Base-by-base conservation (phyloP, 371 early-diverging fungal species). In the Umbelopsis sp. region DNA sequence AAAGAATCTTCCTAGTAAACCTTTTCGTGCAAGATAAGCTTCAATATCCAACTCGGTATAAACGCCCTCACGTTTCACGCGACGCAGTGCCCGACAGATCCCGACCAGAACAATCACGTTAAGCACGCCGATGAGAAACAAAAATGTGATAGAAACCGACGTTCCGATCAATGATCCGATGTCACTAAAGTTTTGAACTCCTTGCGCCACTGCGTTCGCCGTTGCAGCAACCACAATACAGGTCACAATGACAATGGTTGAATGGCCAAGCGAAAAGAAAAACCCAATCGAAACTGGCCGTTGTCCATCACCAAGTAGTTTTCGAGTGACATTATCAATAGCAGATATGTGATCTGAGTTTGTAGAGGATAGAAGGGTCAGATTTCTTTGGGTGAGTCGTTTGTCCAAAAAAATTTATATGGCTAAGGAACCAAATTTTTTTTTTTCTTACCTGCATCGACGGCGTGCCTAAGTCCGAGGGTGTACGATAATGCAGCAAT, bases 311-410 rank as follows among this genome's bases (percentile, higher is more conserved):
- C 73, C 75, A 7, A 89, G 74, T n/a, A 91, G 71, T 50, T 86
- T 84, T 24, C 92, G 78, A 11, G 91, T 90, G 4, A 89, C 89
- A 70, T 89, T 90, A 69, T 91, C 92, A 70, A 91, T 91, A 6
- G 92, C 91, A 7, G 90, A 86, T n/a, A 91, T 85, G 69, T 90
- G 91, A 71, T 91, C 91, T 64, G 46, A 44, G 25, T 44, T 46
- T 35, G 12, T 14, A 29, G 0, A 32, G 57, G 14, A 57, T 35
- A 57, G 29, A 48, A 48, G 1, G n/a, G 14, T 57, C 14, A 57
- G 57, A 57, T 18, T 57, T 57, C 32, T 29, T 14, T 12, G 12
- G 7, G 12, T 1, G 22, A 22, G 22, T 22, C 22, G 5, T 41
- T 41, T 41, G 41, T 12, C 41, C 2, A 41, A 41, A 41, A 41